A percentile compares a stretch with the other conserved stretches of the same genome.
phyloP scores from a whole-genome alignment of 1,284 basidiomycete genomes.

The Lignosus rhinocerotis region DNA sequence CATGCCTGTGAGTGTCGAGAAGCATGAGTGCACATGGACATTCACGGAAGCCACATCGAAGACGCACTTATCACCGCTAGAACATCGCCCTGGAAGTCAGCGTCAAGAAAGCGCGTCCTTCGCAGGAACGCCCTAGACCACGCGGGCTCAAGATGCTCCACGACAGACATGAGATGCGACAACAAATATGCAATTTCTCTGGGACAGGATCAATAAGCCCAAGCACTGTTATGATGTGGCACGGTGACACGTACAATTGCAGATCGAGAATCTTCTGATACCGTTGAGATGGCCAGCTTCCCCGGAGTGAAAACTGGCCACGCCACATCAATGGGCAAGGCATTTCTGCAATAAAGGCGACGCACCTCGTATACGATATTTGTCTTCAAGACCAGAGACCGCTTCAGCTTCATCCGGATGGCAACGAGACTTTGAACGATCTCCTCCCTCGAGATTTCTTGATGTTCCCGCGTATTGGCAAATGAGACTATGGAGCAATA shows the following conservation, averaged over 20 bases:
- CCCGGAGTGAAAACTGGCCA: slow-evolving; percentile 62
- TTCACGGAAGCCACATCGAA: not conserved
- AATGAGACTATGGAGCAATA: slow-evolving; percentile 73
- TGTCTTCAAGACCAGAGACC: slow-evolving; percentile 52
- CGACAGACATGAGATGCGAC: slow-evolving; percentile 63
- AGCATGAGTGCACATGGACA: not conserved
- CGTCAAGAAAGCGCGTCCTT: slow-evolving; percentile 75
- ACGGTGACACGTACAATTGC: slow-evolving; percentile 52
- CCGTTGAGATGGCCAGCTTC: slow-evolving; percentile 67
- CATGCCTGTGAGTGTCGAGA: slow-evolving; percentile 47
- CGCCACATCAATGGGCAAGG: not conserved
- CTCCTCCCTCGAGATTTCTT: slow-evolving; percentile 46
- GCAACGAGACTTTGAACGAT: slow-evolving; percentile 63
- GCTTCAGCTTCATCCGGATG: slow-evolving; percentile 62
- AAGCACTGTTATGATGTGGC: slow-evolving; percentile 25
- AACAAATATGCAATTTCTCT: slow-evolving; percentile 64
- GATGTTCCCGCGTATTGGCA: slow-evolving; percentile 46
- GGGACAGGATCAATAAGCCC: not conserved
- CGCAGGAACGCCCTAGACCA: slow-evolving; percentile 79
- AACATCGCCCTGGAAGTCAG: slow-evolving; percentile 82
- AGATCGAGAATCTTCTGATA: slow-evolving; percentile 67
- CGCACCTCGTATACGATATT: slow-evolving; percentile 72
- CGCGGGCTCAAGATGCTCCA: slow-evolving; percentile 64
- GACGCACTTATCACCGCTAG: slow-evolving; percentile 74
- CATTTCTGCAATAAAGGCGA: not conserved